Evolutionary conservation across 202 grass and related monocot genomes (phyloP).

Genomic region (Carex arenaria): DNA sequence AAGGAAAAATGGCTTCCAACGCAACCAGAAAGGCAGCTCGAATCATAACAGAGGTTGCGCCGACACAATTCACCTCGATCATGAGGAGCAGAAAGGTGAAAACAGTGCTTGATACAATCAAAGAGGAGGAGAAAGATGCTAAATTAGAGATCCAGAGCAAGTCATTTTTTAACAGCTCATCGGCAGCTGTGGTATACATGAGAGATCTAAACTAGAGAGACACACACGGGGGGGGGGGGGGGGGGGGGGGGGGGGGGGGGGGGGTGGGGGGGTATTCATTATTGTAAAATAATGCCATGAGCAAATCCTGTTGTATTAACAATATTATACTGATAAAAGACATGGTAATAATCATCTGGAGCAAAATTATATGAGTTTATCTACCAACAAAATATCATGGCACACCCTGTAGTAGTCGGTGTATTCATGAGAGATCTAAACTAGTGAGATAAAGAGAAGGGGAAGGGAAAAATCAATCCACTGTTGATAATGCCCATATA

Average conservation of each 20-base stretch:
- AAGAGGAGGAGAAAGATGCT: constrained; percentile 51
- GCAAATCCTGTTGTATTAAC: neutral
- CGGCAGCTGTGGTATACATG: neutral
- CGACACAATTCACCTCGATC: constrained; percentile 35
- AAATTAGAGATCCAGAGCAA: neutral
- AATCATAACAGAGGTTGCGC: constrained; percentile 61
- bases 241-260: neutral
- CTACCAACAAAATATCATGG: no score
- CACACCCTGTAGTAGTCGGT: no score
- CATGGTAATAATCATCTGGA: no score
- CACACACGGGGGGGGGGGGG: neutral
- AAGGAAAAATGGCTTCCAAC: constrained; percentile 22
- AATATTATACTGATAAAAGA: neutral
- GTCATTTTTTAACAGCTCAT: constrained; percentile 1
- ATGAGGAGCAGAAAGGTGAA: constrained; percentile 38
- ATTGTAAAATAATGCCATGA: neutral
- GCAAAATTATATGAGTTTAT: no score
- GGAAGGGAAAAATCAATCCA: no score
- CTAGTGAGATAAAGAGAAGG: no score
- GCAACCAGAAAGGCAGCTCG: constrained; percentile 20
- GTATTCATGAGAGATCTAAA: no score
- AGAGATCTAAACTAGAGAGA: neutral
- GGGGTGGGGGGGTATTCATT: neutral
- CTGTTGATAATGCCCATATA: no score
- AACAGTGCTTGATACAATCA: constrained; percentile 45